These are phyloP conservation scores for Backusella tarrabulga DNA, from an alignment of 192 early-diverging fungal genomes.

Conservation along the genomic window DNA sequence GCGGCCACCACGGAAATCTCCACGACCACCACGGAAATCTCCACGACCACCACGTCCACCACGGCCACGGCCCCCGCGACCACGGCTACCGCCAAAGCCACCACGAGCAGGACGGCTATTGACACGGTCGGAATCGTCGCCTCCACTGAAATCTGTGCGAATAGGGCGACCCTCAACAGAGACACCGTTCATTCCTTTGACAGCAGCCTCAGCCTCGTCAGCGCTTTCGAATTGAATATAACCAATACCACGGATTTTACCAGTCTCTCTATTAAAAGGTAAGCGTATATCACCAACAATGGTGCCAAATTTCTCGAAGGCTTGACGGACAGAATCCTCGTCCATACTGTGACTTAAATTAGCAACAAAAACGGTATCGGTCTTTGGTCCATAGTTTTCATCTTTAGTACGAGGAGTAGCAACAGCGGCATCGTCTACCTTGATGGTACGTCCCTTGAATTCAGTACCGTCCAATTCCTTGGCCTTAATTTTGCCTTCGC, in stretches of 20 bases:
- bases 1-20: slow-evolving; percentile 53
- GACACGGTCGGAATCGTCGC: slow-evolving; percentile 40
- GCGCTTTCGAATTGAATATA: slow-evolving; percentile 82
- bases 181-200: slow-evolving; percentile 74
- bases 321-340: slow-evolving; percentile 50
- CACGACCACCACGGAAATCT: background rate
- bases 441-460: slow-evolving; percentile 80
- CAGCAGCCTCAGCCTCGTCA: slow-evolving; percentile 69
- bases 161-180: slow-evolving; percentile 80
- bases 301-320: slow-evolving; percentile 63
- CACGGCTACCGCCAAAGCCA: slow-evolving; percentile 47
- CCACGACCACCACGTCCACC: slow-evolving; percentile 38
- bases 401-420: slow-evolving; percentile 28
- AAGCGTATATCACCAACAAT: slow-evolving; percentile 60
- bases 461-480: slow-evolving; percentile 65
- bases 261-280: slow-evolving; percentile 75
- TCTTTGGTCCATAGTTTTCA: slow-evolving; percentile 39
- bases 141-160: slow-evolving; percentile 81
- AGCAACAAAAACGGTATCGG: slow-evolving; percentile 78
- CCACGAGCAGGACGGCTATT: slow-evolving; percentile 51
- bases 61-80: slow-evolving; percentile 48
- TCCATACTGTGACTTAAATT: slow-evolving; percentile 69
- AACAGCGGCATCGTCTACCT: slow-evolving; percentile 72
- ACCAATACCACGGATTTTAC: slow-evolving; percentile 81
- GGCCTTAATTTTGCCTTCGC: slow-evolving; percentile 67